A percentile compares a stretch with the other conserved stretches of the same genome.
Evolutionary conservation across 306 rosid species (phyloP).

Genomic region (Pyrus betulifolia): DNA sequence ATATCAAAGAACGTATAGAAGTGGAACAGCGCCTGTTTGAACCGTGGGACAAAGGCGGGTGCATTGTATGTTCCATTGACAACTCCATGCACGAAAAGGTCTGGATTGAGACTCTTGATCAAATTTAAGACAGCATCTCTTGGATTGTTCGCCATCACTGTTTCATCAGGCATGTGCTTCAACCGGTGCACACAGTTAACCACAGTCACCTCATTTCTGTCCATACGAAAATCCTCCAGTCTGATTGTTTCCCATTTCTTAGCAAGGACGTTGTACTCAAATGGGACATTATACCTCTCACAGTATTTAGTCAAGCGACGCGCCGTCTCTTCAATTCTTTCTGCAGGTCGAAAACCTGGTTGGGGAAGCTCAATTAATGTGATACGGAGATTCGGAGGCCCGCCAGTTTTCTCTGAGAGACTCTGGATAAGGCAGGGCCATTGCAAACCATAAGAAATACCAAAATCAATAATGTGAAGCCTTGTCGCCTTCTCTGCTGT

Average conservation of each 20-base stretch:
- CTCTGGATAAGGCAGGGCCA: conserved; percentile 46
- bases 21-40: conserved; percentile 27
- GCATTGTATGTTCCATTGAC: conserved; percentile 23
- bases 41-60: conserved; percentile 24
- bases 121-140: conserved; percentile 25
- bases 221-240: conserved; percentile 12
- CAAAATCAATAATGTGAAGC: conserved; percentile 42
- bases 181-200: conserved; percentile 23
- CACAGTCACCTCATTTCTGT: conserved; percentile 10
- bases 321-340: conserved; percentile 25
- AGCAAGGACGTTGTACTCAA: conserved; percentile 27
- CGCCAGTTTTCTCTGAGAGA: conserved; percentile 28
- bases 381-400: conserved; percentile 34
- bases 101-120: conserved; percentile 23
- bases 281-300: conserved; percentile 28
- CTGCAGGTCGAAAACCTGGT: conserved; percentile 33
- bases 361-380: conserved; percentile 40
- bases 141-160: conserved; percentile 16
- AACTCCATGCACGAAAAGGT: conserved; percentile 20
- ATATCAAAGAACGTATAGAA: conserved; percentile 21
- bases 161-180: conserved; percentile 22
- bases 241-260: conserved; percentile 37
- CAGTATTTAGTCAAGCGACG: conserved; percentile 27
- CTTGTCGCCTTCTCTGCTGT: conserved; percentile 21
- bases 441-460: conserved; percentile 36